Base-by-base conservation (phyloP, 441 rosid species). In the Populus hybrid region DNA sequence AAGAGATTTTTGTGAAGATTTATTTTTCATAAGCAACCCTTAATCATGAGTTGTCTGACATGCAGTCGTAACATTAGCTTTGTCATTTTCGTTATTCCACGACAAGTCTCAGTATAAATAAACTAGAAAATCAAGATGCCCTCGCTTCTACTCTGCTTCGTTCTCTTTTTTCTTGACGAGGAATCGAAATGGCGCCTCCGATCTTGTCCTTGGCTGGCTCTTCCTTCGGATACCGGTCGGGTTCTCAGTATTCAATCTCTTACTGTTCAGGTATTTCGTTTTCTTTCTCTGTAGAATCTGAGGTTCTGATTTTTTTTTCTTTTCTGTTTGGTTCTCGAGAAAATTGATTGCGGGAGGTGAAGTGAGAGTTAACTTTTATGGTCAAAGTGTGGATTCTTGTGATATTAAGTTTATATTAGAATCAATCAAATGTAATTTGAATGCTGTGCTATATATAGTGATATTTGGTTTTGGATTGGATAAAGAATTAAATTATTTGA, bases 201-300 rank as follows among this genome's bases (percentile, higher is more conserved):
- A 84, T 95, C 75, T 91, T 95, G 69, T 93, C 99, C 2, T 18
- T 53, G 61, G 0, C 84, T 95, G 66, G 99, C 92, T 84, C 82
- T 95, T 84, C 99, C 98, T 34, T 88, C 99, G 28, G 94, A 88
- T 72, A 95, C 97, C 71, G 98, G 99, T 80, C 98, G 99, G 73
- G 98, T 95, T 75, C 93, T 95, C 84, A 95, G 99, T 82, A 95
- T 95, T 80, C 99, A 95, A 35, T 95, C 99, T 4, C 99, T 93
- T 76, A 93, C 98, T 0, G 98, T 95, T 69, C 98, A 95, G 98
- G 99, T 91, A 66, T 20, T 40, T 36, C 6, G 71, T 67, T 67
- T 8, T 67, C 67, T 72, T 35, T 71, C 36, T 21, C 10, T 20
- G 11, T 26, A n/a, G 20, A 16, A 18, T 66, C 53, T 2, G 8